Evolutionary conservation across 495 filamentous ascomycete genomes (phyloP), one percentile per base, ranked within the genome.

Genomic region (Hyaloscypha hepaticicola): DNA sequence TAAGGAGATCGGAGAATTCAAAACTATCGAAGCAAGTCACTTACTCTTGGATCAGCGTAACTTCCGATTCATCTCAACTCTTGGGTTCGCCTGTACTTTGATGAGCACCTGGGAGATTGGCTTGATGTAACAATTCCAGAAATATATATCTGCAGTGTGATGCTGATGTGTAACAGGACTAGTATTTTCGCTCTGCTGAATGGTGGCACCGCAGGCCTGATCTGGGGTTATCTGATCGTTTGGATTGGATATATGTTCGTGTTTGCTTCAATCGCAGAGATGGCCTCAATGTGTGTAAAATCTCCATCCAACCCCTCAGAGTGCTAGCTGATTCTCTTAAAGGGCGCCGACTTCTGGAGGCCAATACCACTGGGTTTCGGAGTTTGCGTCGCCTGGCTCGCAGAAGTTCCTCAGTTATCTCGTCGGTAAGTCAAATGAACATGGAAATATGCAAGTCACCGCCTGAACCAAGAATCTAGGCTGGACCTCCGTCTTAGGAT

Each of bases 401-500:
- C 84, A 84, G 61, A 85, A 83, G 55, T 84, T 83, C 45, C 70
- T 87, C 11, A 85, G 84, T 67, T 88, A 87, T 69, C 77, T 86
- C 34, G 83, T 83, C 53, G 78, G 76, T 77, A 38, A 31, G 70
- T 33, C 34, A 16, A 14, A 21, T 4, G 55, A 3, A 5, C 9
- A 5, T 53, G 9, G 11, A n/a, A 31, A 28, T 56, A 7, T 28
- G 8, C 53, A 16, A 53, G 16, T 16, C 53, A 51, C 27, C 25
- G 21, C 7, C 55, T 59, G 22, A 65, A 3, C 38, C 1, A 16
- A 11, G 22, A 9, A 14, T 31, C 26, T 28, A 55, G 84, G 84
- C 16, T 89, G 86, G 87, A 76, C 88, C 26, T 83, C 78, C 31
- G 80, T 83, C 4, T 80, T 82, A 31, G 86, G 83, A n/a, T 88